These are phyloP conservation scores for Lepiota venenata DNA, from an alignment of 768 basidiomycete species.

Conservation along the genomic window DNA sequence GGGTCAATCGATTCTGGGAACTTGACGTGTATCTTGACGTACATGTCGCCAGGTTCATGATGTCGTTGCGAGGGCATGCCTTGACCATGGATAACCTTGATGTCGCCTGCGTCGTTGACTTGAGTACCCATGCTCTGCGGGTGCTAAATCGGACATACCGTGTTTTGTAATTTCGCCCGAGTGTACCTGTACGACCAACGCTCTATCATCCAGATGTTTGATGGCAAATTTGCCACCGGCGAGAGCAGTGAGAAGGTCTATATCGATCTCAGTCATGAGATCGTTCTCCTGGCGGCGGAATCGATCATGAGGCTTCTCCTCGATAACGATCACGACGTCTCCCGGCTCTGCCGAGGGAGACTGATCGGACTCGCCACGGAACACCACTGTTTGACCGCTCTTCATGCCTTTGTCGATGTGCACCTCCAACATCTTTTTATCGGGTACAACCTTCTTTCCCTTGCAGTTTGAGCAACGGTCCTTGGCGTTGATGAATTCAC, in stretches of 20 bases:
- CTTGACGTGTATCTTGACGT: constrained; percentile 77
- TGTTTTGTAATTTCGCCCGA: constrained; percentile 94
- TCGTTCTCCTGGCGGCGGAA: constrained; percentile 91
- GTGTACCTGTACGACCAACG: constrained; percentile 74
- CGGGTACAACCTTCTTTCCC: constrained; percentile 91
- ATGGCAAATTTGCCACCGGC: constrained; percentile 90
- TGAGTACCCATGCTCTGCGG: background rate
- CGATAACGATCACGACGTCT: constrained; percentile 91
- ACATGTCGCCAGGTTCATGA: constrained; percentile 94
- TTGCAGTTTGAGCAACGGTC: constrained; percentile 91
- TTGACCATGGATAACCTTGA: constrained; percentile 91
- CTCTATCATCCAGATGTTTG: constrained; percentile 92
- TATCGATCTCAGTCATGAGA: constrained; percentile 80
- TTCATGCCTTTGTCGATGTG: constrained; percentile 99
- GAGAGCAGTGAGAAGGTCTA: constrained; percentile 91
- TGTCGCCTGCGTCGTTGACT: constrained; percentile 50
- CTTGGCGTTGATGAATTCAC: constrained; percentile 91
- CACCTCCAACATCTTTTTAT: constrained; percentile 97
- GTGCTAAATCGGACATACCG: constrained; percentile 48
- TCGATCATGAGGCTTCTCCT: constrained; percentile 86
- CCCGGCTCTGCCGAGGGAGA: constrained; percentile 86
- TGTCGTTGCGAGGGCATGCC: constrained; percentile 99
- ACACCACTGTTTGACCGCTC: constrained; percentile 86
- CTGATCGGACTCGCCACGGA: constrained; percentile 90
- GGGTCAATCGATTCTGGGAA: constrained; percentile 86